phyloP scores from a whole-genome alignment of 177 flowering plant genomes.

The Telopea speciosissima region DNA sequence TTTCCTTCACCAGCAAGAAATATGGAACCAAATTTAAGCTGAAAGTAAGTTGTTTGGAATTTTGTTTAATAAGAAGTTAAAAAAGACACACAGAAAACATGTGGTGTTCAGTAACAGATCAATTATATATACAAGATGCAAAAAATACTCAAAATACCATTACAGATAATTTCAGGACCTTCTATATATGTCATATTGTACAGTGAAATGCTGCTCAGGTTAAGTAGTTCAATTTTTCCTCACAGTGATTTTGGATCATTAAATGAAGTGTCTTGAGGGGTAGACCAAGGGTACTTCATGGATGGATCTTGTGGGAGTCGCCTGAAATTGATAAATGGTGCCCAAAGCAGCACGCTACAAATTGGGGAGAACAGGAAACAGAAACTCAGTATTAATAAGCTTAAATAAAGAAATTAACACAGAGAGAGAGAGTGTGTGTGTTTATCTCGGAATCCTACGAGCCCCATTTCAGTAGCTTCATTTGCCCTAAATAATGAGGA shows the following conservation, averaged over 20 bases:
- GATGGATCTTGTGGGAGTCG: slow-evolving; percentile 71
- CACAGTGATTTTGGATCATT: slow-evolving; percentile 3
- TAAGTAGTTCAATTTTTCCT: not conserved
- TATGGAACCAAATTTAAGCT: too few species aligned
- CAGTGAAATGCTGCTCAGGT: not conserved
- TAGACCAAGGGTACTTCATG: slow-evolving; percentile 82
- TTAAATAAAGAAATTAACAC: not conserved
- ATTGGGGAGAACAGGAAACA: not conserved
- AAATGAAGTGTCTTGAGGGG: slow-evolving; percentile 47
- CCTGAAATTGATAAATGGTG: slow-evolving; percentile 87
- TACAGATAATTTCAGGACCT: not conserved
- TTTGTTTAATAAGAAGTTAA: too few species aligned
- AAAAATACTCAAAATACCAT: not conserved
- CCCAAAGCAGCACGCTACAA: slow-evolving; percentile 75
- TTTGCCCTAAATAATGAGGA: too few species aligned
- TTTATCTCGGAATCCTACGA: not conserved
- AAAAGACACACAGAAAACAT: too few species aligned
- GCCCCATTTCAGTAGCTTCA: not conserved
- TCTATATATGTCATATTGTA: not conserved
- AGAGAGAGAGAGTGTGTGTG: not conserved
- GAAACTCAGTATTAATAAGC: not conserved
- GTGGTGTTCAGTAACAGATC: too few species aligned
- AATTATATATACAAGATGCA: not conserved
- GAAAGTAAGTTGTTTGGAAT: too few species aligned
- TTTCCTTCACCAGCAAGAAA: too few species aligned